phyloP scores from a whole-genome alignment of 179 eudicot species.

The Spergularia azorica region DNA sequence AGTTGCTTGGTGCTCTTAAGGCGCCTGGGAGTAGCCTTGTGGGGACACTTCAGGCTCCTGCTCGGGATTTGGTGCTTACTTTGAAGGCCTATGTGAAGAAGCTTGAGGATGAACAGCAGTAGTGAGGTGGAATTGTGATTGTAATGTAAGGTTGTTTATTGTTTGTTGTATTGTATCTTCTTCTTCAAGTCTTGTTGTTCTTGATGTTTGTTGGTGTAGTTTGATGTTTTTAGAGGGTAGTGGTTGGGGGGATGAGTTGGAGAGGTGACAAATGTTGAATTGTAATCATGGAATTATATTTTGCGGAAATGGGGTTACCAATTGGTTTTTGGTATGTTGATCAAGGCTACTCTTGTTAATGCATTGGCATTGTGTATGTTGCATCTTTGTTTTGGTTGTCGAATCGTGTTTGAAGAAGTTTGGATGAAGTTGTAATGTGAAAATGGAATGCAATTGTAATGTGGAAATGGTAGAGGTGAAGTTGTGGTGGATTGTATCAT shows the following conservation, averaged over 20 bases:
- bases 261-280: slow-evolving; percentile 10
- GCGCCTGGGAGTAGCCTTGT: slow-evolving; percentile 67
- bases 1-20: slow-evolving; percentile 68
- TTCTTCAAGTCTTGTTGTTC: slow-evolving; percentile 15
- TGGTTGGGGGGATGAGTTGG: slow-evolving; percentile 3
- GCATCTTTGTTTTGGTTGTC: too few relatives aligned
- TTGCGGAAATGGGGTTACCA: too few relatives aligned
- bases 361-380: too few relatives aligned
- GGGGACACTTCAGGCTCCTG: slow-evolving; percentile 77
- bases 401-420: too few relatives aligned
- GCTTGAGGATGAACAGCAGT: slow-evolving; percentile 62
- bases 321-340: too few relatives aligned
- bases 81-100: slow-evolving; percentile 80
- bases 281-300: too few relatives aligned
- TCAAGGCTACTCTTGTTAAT: too few relatives aligned
- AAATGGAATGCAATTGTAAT: too few relatives aligned
- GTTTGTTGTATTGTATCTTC: not conserved
- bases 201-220: not conserved
- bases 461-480: too few relatives aligned
- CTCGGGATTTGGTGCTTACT: slow-evolving; percentile 69
- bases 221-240: slow-evolving; percentile 2
- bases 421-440: too few relatives aligned
- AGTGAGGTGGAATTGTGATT: not conserved
- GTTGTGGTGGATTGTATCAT: too few relatives aligned
- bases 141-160: too few relatives aligned